These are phyloP conservation scores for Verticillium nubilum DNA, from an alignment of 2,329 filamentous ascomycete species.

Conservation along the genomic window DNA sequence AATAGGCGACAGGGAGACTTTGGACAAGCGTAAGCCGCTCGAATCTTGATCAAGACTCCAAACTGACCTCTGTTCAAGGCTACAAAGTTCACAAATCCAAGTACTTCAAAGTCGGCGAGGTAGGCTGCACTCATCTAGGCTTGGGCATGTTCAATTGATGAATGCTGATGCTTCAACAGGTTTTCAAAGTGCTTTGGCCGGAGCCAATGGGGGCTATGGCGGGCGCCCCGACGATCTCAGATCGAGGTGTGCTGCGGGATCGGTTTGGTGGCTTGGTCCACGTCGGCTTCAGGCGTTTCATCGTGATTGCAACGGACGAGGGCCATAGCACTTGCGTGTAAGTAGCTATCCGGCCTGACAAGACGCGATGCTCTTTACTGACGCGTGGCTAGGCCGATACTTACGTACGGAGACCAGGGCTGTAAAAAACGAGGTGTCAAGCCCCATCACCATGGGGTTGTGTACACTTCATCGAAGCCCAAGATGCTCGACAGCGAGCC, in stretches of 20 bases:
- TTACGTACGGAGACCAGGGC: constrained; percentile 47
- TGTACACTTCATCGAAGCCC: constrained; percentile 33
- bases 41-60: background rate
- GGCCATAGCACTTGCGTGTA: constrained; percentile 54
- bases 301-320: constrained; percentile 44
- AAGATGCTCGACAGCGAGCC: constrained; percentile 34
- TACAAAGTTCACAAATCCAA: constrained; percentile 32
- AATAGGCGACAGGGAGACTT: constrained; percentile 4
- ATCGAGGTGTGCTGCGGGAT: constrained; percentile 25
- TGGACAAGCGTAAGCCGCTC: constrained; percentile 30
- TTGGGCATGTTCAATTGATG: background rate
- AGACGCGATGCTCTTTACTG: background rate
- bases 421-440: constrained; percentile 50
- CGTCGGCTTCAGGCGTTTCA: constrained; percentile 47
- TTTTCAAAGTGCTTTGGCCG: constrained; percentile 52
- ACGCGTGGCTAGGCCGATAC: constrained; percentile 38
- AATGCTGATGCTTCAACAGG: constrained; percentile 22
- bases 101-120: constrained; percentile 35
- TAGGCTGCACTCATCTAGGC: constrained; percentile 14
- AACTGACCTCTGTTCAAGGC: constrained; percentile 19
- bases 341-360: constrained; percentile 15
- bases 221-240: constrained; percentile 23
- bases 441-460: constrained; percentile 47
- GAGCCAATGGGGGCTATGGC: constrained; percentile 40
- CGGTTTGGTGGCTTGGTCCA: constrained; percentile 34